phyloP scores from a whole-genome alignment of 2,329 filamentous ascomycete species.

The Alternaria gansuensis region DNA sequence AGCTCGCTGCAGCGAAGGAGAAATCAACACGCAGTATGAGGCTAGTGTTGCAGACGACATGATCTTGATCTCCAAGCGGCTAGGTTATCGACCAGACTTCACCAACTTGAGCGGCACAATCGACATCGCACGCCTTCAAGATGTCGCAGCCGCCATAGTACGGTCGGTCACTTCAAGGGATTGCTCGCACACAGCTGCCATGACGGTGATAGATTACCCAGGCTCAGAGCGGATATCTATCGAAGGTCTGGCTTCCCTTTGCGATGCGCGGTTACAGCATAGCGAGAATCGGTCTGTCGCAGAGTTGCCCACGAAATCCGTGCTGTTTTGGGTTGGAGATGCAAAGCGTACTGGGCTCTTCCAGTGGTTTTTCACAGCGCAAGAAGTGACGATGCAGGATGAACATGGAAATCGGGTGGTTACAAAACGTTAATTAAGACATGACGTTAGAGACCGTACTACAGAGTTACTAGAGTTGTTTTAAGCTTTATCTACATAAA shows the following conservation, averaged over 20 bases:
- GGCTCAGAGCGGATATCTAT: slow-evolving; percentile 11
- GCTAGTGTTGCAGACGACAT: slow-evolving; percentile 11
- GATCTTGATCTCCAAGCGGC: slow-evolving; percentile 10
- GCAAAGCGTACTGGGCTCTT: too few species aligned
- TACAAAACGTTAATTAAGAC: slow-evolving; percentile 7
- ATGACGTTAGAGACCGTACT: too few species aligned
- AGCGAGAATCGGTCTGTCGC: too few species aligned
- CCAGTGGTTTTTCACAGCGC: slow-evolving; percentile 17
- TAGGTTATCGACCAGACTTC: slow-evolving; percentile 17
- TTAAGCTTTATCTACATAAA: too few species aligned
- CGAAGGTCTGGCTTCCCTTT: slow-evolving; percentile 9
- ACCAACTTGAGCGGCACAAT: slow-evolving; percentile 15
- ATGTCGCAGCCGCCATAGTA: slow-evolving; percentile 14
- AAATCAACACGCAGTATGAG: slow-evolving; percentile 4
- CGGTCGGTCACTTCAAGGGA: slow-evolving; percentile 10
- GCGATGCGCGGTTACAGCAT: not conserved
- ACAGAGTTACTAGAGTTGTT: too few species aligned
- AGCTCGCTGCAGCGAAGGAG: slow-evolving; percentile 3
- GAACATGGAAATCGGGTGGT: slow-evolving; percentile 13
- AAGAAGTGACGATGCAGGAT: slow-evolving; percentile 14
- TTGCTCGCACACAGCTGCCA: not conserved
- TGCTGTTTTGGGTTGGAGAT: too few species aligned
- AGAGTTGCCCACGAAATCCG: too few species aligned
- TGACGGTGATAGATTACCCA: slow-evolving; percentile 17
- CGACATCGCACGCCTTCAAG: slow-evolving; percentile 11